phyloP scores from a whole-genome alignment of 169 alveolate genomes.

The Eimeria mitis region DNA sequence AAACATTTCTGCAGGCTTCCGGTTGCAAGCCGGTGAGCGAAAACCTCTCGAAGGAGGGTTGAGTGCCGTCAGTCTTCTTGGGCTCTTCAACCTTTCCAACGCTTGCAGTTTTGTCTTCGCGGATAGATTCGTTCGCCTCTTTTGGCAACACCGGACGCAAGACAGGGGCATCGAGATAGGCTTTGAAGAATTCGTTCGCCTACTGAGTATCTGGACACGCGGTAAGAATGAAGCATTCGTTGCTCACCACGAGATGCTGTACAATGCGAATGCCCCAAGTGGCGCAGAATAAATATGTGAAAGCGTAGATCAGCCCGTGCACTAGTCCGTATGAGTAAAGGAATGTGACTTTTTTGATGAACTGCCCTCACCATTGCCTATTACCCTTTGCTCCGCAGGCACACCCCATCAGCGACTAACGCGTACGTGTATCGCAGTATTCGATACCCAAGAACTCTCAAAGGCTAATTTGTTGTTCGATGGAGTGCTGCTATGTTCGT shows the following conservation, averaged over 20 bases:
- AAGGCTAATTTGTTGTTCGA: not conserved
- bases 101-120: conserved; percentile 81
- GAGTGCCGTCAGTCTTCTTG: conserved; percentile 81
- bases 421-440: conserved; percentile 4
- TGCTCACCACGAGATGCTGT: not conserved
- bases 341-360: not conserved
- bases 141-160: conserved; percentile 77
- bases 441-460: not conserved
- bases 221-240: conserved; percentile 22
- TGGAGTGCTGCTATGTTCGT: not conserved
- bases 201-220: conserved; percentile 81
- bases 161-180: conserved; percentile 83
- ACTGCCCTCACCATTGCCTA: not conserved
- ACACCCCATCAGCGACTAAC: conserved; percentile 79
- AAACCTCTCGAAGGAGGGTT: conserved; percentile 81
- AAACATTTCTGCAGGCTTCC: conserved; percentile 61
- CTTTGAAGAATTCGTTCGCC: conserved; percentile 80
- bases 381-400: conserved; percentile 15
- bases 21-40: conserved; percentile 77
- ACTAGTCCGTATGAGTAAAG: not conserved
- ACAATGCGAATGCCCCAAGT: not conserved
- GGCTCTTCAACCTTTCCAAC: conserved; percentile 79
- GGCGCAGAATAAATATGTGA: not conserved
- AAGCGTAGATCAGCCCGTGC: not conserved
- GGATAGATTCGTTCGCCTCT: conserved; percentile 77